A percentile compares a stretch with the other conserved stretches of the same genome.
phyloP scores from a whole-genome alignment of 108 stramenopile genomes.

The Bacterosira constricta region DNA sequence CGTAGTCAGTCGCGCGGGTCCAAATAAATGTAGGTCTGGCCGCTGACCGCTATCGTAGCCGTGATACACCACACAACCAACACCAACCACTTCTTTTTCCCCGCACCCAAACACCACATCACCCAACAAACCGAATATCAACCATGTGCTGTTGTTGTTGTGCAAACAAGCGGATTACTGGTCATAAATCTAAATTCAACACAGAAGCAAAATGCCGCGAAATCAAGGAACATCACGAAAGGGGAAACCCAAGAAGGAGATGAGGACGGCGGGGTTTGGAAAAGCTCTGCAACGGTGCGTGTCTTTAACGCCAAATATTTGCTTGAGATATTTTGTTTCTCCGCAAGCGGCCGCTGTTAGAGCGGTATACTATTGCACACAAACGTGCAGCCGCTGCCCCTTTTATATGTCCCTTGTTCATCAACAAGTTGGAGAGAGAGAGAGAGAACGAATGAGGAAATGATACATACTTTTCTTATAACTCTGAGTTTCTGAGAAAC shows the following conservation, averaged over 20 bases:
- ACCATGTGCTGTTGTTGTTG: not conserved
- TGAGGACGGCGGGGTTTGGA: constrained; percentile 86
- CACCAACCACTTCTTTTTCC: not conserved
- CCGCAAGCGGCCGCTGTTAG: too few relatives aligned
- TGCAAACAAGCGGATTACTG: not conserved
- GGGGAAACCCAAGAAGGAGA: constrained; percentile 88
- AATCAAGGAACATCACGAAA: constrained; percentile 91
- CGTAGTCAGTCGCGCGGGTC: too few relatives aligned
- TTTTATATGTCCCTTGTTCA: too few relatives aligned
- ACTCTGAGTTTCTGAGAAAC: constrained; percentile 17
- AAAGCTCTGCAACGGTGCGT: constrained; percentile 71
- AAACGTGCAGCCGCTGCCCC: too few relatives aligned
- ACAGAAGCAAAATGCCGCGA: constrained; percentile 69
- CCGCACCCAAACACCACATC: too few relatives aligned
- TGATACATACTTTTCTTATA: constrained; percentile 31
- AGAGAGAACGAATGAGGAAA: constrained; percentile 51
- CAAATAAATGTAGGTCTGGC: too few relatives aligned
- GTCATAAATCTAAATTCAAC: not conserved
- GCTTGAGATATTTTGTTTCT: too few relatives aligned
- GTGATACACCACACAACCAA: not conserved
- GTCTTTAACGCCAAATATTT: too few relatives aligned
- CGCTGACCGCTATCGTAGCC: not conserved
- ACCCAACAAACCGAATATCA: too few relatives aligned
- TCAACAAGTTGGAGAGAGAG: too few relatives aligned
- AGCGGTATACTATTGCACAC: too few relatives aligned